Conservation (phyloP, 2,329 filamentous ascomycete genomes). For the Leptosphaerulina australis region DNA sequence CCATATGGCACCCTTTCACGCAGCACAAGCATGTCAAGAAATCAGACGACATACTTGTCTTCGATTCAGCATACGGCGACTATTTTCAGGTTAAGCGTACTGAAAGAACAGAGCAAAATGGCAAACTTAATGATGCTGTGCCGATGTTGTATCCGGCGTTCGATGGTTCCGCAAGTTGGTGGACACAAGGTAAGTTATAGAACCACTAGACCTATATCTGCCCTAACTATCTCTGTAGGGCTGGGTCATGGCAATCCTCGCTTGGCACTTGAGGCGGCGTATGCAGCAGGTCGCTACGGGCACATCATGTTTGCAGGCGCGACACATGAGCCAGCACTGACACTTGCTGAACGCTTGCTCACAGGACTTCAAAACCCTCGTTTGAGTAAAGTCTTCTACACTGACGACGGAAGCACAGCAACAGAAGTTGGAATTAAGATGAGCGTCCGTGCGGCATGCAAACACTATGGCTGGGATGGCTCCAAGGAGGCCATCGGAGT, state of each 20-base stretch:
- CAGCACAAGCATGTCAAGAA: constrained; percentile 71
- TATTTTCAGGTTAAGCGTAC: constrained; percentile 69
- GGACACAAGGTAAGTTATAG: constrained; percentile 71
- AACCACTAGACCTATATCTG: too few species aligned
- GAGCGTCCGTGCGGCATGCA: constrained; percentile 72
- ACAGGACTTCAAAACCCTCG: constrained; percentile 66
- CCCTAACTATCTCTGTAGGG: constrained; percentile 40
- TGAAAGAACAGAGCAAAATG: constrained; percentile 21
- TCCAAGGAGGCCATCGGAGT: constrained; percentile 66
- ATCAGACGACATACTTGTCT: constrained; percentile 69
- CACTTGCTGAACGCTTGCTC: constrained; percentile 70
- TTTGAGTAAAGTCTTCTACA: constrained; percentile 76
- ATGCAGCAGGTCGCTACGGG: constrained; percentile 82
- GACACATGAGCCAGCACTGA: constrained; percentile 77
- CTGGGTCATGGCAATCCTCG: constrained; percentile 78
- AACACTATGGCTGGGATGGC: constrained; percentile 69
- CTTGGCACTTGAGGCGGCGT: constrained; percentile 75
- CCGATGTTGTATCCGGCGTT: constrained; percentile 69
- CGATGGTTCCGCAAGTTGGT: constrained; percentile 87
- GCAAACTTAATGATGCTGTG: constrained; percentile 18
- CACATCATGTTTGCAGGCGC: constrained; percentile 87
- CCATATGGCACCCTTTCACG: constrained; percentile 87
- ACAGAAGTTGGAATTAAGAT: constrained; percentile 87
- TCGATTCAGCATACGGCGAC: constrained; percentile 81
- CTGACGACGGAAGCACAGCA: constrained; percentile 83